These are phyloP conservation scores for Phytophthora sansomeana DNA, from an alignment of 352 stramenopile species.

Conservation along the genomic window DNA sequence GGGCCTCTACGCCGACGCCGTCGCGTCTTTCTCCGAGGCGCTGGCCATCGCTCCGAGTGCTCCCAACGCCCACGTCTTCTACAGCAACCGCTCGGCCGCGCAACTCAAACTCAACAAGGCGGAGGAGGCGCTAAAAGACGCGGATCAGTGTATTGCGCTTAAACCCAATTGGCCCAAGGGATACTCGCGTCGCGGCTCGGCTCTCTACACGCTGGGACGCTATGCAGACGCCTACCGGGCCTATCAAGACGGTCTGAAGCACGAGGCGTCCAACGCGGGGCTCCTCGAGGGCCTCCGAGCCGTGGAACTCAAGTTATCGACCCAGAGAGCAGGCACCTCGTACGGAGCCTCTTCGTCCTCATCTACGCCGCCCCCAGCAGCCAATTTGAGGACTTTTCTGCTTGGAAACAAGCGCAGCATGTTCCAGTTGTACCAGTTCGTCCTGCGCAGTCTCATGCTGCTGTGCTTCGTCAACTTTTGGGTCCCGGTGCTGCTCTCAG, in stretches of 20 bases:
- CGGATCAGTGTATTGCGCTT: conserved; percentile 79
- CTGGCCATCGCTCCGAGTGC: conserved; percentile 56
- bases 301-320: conserved; percentile 62
- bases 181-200: conserved; percentile 86
- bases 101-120: conserved; percentile 83
- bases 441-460: conserved; percentile 68
- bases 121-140: conserved; percentile 73
- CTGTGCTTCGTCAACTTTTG: conserved; percentile 81
- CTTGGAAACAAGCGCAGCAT: conserved; percentile 68
- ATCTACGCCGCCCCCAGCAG: conserved; percentile 13
- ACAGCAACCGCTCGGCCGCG: conserved; percentile 87
- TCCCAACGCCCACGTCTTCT: conserved; percentile 71
- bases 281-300: conserved; percentile 73
- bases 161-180: conserved; percentile 87
- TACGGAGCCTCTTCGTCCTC: conserved; percentile 5
- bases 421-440: conserved; percentile 82
- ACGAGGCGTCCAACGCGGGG: conserved; percentile 69
- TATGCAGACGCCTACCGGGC: conserved; percentile 78
- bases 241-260: conserved; percentile 79
- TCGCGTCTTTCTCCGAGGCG: conserved; percentile 81
- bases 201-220: conserved; percentile 70
- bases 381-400: conserved; percentile 53
- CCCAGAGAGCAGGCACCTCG: conserved; percentile 18
- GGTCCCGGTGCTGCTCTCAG: conserved; percentile 54
- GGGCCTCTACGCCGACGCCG: conserved; percentile 71